Conservation (phyloP, 2,329 filamentous ascomycete genomes). For the Colletotrichum sp. region DNA sequence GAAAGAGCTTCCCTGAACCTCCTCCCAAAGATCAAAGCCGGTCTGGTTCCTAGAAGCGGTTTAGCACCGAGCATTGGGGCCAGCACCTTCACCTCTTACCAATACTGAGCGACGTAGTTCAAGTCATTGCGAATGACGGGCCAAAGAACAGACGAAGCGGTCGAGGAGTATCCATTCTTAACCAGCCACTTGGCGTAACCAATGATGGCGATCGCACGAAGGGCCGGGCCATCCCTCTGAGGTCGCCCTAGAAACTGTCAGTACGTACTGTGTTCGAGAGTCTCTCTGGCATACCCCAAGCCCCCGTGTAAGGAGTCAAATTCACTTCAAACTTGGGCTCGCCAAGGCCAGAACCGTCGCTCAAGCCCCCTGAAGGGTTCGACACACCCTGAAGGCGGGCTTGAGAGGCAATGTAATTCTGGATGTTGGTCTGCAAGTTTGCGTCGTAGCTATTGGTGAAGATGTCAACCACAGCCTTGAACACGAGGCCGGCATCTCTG, state of each 20-base stretch:
- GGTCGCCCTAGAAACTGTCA: conserved; percentile 58
- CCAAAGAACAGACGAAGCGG: conserved; percentile 65
- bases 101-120: conserved; percentile 75
- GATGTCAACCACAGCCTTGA: conserved; percentile 71
- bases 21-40: conserved; percentile 84
- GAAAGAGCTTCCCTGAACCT: conserved; percentile 77
- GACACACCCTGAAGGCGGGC: conserved; percentile 68
- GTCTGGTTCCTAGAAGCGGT: conserved; percentile 50
- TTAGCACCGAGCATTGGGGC: not conserved
- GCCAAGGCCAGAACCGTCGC: conserved; percentile 60
- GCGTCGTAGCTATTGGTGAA: conserved; percentile 64
- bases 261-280: not conserved
- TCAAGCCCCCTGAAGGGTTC: conserved; percentile 69
- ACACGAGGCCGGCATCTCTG: conserved; percentile 72
- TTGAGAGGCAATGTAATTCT: conserved; percentile 72
- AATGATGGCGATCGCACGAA: conserved; percentile 76
- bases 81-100: conserved; percentile 40
- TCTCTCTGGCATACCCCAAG: conserved; percentile 57
- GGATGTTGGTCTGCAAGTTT: conserved; percentile 62
- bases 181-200: conserved; percentile 76
- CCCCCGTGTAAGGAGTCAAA: conserved; percentile 64
- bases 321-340: conserved; percentile 78
- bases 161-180: conserved; percentile 64
- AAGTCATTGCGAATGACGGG: conserved; percentile 79
- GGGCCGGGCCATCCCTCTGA: conserved; percentile 78